A percentile compares a stretch with the other conserved stretches of the same genome.
Conservation (phyloP, 495 filamentous ascomycete species). For the Neurospora sp. region DNA sequence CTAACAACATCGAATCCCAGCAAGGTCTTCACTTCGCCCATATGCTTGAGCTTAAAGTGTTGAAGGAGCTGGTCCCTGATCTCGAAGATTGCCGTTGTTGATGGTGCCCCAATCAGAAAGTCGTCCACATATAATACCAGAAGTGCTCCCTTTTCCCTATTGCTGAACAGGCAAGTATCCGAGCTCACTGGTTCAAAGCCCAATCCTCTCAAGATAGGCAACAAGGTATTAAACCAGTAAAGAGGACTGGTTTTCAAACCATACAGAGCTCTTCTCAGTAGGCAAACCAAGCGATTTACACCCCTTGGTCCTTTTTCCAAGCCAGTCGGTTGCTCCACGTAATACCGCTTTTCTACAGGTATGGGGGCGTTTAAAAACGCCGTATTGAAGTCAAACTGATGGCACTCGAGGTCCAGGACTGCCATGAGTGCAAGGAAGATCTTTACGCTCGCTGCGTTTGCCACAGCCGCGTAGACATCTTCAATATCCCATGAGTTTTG, state of each 20-base stretch:
- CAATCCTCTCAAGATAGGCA: not conserved
- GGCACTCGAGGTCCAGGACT: not conserved
- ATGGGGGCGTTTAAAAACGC: not conserved
- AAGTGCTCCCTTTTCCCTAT: not conserved
- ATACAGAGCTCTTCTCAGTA: slow-evolving; percentile 1
- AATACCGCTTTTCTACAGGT: not conserved
- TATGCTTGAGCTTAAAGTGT: not conserved
- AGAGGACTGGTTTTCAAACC: not conserved
- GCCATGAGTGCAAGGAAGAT: not conserved
- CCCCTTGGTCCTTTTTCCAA: not conserved
- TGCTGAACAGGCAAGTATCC: not conserved
- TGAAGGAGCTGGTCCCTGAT: not conserved
- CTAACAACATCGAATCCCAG: slow-evolving; percentile 1
- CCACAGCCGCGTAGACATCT: not conserved
- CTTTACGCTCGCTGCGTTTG: not conserved
- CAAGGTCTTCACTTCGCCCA: not conserved
- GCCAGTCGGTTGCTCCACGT: not conserved
- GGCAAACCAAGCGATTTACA: not conserved
- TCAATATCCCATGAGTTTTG: not conserved
- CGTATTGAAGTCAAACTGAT: slow-evolving; percentile 3
- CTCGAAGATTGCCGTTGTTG: not conserved
- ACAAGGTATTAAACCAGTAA: slow-evolving; percentile 2
- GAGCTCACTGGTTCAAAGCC: not conserved
- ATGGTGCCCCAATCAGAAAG: not conserved
- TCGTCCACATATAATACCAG: slow-evolving; percentile 1